Conservation (phyloP, 2,329 filamentous ascomycete species). For the Penicillium sclerotiorum region DNA sequence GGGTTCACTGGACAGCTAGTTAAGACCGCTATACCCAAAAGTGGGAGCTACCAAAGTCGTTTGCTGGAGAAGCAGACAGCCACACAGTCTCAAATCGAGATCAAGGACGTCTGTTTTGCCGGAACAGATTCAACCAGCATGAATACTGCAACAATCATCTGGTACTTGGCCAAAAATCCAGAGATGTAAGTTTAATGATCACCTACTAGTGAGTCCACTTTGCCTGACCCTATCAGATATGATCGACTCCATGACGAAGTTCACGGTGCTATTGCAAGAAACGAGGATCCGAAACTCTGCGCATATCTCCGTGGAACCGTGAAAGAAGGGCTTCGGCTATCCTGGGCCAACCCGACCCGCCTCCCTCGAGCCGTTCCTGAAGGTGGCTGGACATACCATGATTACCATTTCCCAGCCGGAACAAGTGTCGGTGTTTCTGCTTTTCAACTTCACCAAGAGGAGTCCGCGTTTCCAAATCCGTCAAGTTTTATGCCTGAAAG, state of each 20-base stretch:
- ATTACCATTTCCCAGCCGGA: conserved; percentile 45
- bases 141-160: conserved; percentile 54
- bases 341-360: conserved; percentile 55
- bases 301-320: conserved; percentile 54
- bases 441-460: conserved; percentile 52
- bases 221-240: conserved; percentile 29
- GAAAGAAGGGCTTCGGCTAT: conserved; percentile 54
- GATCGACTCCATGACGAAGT: conserved; percentile 40
- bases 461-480: conserved; percentile 47
- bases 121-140: conserved; percentile 58
- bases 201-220: background rate
- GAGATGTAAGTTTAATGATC: conserved; percentile 32
- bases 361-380: conserved; percentile 53
- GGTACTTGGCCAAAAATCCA: conserved; percentile 48
- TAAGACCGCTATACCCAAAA: conserved; percentile 31
- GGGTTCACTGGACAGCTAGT: conserved; percentile 48
- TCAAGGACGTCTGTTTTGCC: conserved; percentile 59
- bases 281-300: conserved; percentile 32
- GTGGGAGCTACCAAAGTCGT: conserved; percentile 53
- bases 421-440: conserved; percentile 51
- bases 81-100: conserved; percentile 53
- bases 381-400: conserved; percentile 41
- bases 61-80: conserved; percentile 48
- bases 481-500: conserved; percentile 51
- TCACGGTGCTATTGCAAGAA: conserved; percentile 19